Evolutionary conservation across 2,329 filamentous ascomycete species (phyloP), one percentile per base, ranked within the genome.

Genomic region (Verticillium alfalfae): DNA sequence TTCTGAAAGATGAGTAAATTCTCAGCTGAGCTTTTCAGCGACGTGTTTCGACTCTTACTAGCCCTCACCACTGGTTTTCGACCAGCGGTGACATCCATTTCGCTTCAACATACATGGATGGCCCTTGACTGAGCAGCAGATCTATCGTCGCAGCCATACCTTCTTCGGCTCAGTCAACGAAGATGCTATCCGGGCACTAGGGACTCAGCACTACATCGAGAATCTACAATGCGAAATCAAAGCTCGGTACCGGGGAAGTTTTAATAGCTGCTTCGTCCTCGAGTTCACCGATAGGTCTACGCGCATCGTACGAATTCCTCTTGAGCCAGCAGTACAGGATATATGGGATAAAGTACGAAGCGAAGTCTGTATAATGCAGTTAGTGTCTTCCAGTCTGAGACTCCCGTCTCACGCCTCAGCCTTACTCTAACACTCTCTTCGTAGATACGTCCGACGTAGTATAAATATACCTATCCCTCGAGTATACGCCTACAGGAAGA

Each of bases 251-350:
- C 55, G 39, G 7, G 65, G 65, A 26, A 67, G 65, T 56, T 66
- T 63, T 58, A 67, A 67, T 37, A 58, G 63, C 56, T 67, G 65
- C 54, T 65, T 67, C 59, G 63, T 67, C 41, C 59, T 66, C 54
- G 18, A 34, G 16, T 66, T 66, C 45, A 55, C 52, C 55, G 37
- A 12, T 15, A 58, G 60, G 13, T 54, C 60, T 55, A 52, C 37
- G 31, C 66, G 64, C 64, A 59, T 65, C 38, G 60, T 67, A 5
- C 56, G 64, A 38, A 36, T 67, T 54, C 64, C 65, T 34, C 57
- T 66, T 52, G 57, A 63, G 36, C 64, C 65, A 26, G 64, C 59
- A 38, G 38, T 67, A 18, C 45, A 63, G 16, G 59, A 67, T 54
- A 31, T 34, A 7, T 65, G 63, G 62, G 62, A 34, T 26, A 66